phyloP scores from a whole-genome alignment of 23 red algal species.

The Gracilaria gracilis region DNA sequence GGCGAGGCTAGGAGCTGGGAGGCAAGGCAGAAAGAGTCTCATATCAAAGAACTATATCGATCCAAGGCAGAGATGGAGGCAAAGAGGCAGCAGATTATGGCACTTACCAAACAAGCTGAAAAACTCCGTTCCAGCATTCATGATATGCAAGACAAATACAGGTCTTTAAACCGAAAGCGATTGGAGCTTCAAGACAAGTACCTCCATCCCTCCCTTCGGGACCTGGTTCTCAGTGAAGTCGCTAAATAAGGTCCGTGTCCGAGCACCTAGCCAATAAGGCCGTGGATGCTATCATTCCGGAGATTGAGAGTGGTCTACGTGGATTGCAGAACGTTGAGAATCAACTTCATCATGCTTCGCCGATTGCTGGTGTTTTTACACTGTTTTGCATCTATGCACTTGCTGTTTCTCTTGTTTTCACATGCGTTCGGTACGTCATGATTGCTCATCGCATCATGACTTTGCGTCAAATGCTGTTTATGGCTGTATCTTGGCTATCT shows the following conservation, averaged over 20 bases:
- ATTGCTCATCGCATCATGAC: no score
- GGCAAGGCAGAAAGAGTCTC: no score
- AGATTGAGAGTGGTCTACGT: no score
- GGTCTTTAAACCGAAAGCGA: slow-evolving; percentile 37
- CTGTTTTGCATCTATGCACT: no score
- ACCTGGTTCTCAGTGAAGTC: no score
- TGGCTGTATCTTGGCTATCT: slow-evolving; percentile 26
- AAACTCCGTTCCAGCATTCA: slow-evolving; percentile 45
- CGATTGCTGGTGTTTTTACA: no score
- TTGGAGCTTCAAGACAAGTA: slow-evolving; percentile 27
- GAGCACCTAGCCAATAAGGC: slow-evolving; percentile 53
- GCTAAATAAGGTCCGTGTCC: slow-evolving; percentile 31
- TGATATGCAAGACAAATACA: slow-evolving; percentile 46
- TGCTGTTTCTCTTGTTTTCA: no score
- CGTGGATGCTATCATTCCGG: slow-evolving; percentile 41
- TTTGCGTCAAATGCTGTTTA: slow-evolving; percentile 48
- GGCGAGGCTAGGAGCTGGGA: no score
- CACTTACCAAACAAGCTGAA: slow-evolving; percentile 47
- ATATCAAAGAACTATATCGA: slow-evolving; percentile 49
- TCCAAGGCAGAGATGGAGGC: slow-evolving; percentile 69
- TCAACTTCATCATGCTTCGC: no score
- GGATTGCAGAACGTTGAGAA: no score
- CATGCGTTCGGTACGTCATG: no score
- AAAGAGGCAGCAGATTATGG: slow-evolving; percentile 38
- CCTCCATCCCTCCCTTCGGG: no score